Evolutionary conservation across 768 basidiomycete species (phyloP).

Genomic region (Boletus rubescentipes): DNA sequence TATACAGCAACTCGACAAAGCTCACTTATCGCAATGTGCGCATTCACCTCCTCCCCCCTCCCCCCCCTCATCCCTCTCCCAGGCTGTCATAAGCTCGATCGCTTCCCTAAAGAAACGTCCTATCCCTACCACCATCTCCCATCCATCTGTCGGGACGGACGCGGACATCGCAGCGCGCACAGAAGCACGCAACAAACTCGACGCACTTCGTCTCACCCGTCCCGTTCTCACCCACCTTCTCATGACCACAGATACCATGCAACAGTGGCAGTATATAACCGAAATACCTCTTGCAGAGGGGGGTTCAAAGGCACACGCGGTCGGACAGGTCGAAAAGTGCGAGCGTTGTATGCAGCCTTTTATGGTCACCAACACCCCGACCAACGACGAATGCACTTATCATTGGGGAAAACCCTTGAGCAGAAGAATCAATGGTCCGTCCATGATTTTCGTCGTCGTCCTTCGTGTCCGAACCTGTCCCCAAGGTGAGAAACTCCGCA

Average conservation of each 20-base stretch:
- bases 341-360: conserved; percentile 77
- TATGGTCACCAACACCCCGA: conserved; percentile 57
- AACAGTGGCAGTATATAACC: conserved; percentile 68
- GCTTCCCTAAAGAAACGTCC: conserved; percentile 52
- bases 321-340: conserved; percentile 66
- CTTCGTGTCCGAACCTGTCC: conserved; percentile 1
- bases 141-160: conserved; percentile 79
- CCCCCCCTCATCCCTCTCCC: conserved; percentile 12
- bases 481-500: conserved; percentile 64
- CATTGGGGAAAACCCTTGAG: conserved; percentile 81
- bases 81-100: conserved; percentile 55
- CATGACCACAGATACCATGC: conserved; percentile 55
- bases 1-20: conserved; percentile 73
- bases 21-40: conserved; percentile 81
- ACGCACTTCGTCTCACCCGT: conserved; percentile 52
- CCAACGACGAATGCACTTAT: conserved; percentile 65
- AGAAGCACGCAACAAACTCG: conserved; percentile 53
- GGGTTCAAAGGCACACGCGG: conserved; percentile 58
- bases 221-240: conserved; percentile 56
- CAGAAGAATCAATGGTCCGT: conserved; percentile 63
- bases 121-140: conserved; percentile 53
- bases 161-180: conserved; percentile 55
- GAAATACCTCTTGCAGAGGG: conserved; percentile 68
- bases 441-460: background rate
- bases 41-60: background rate